Evolutionary conservation across 345 rosid species (phyloP).

Genomic region (Jatropha curcas): DNA sequence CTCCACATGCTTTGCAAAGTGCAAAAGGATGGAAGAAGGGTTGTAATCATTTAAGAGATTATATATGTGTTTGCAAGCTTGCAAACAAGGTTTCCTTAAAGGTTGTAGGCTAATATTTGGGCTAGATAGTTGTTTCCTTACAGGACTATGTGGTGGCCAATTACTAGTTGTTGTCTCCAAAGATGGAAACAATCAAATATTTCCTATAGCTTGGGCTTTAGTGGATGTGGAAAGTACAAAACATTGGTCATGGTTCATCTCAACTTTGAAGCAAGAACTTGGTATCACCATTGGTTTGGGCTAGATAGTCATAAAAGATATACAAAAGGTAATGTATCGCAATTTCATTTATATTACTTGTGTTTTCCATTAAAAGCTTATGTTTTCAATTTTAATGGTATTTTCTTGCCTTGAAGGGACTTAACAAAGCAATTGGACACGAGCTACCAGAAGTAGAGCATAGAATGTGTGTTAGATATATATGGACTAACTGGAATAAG

Average conservation of each 20-base stretch:
- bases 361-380: too few species aligned
- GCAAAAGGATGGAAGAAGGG: not conserved
- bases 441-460: not conserved
- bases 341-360: not conserved
- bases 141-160: not conserved
- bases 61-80: too few species aligned
- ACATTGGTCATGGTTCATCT: not conserved
- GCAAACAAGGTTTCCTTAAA: too few species aligned
- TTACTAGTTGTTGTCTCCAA: not conserved
- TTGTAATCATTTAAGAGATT: too few species aligned
- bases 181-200: not conserved
- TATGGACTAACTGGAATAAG: not conserved
- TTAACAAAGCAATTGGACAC: too few species aligned
- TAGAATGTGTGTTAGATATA: not conserved
- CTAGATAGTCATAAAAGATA: too few species aligned
- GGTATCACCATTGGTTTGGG: not conserved
- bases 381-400: not conserved
- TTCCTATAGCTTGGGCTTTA: not conserved
- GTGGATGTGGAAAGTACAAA: too few species aligned
- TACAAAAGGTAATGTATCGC: not conserved
- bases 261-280: not conserved
- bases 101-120: not conserved
- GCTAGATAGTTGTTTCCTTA: not conserved
- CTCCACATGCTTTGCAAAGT: not conserved
- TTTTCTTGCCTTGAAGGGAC: not conserved